Base-by-base conservation (phyloP, 495 filamentous ascomycete species). In the Pyronema omphalodes region DNA sequence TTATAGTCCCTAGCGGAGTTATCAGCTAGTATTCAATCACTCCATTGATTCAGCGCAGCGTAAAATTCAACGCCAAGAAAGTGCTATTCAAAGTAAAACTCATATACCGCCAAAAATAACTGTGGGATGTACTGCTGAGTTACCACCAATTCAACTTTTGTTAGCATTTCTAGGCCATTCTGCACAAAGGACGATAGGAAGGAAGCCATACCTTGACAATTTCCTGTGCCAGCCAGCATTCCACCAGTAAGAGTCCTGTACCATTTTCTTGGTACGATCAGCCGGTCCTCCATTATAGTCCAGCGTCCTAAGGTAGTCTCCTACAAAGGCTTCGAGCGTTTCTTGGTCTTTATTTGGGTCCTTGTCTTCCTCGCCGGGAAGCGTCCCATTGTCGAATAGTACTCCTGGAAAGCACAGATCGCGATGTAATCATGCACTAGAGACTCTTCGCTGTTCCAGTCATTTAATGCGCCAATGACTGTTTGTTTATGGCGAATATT, bases 41-140 rank as follows among this genome's bases (percentile, higher is more conserved):
- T n/a, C n/a, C n/a, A n/a, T n/a, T n/a, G n/a, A n/a, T n/a, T n/a
- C n/a, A n/a, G n/a, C n/a, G n/a, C n/a, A n/a, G n/a, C n/a, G n/a
- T n/a, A n/a, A n/a, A n/a, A n/a, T n/a, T n/a, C n/a, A n/a, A n/a
- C n/a, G n/a, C n/a, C n/a, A n/a, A n/a, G n/a, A 29, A 29, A 29
- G 1, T 29, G 23, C 23, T 29, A 5, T 29, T 29, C 5, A 29
- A 29, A 29, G 2, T 60, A 66, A 17, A 66, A 51, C 23, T 62
- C 57, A 58, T 86, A 76, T 57, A 93, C 83, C 64, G 81, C 79
- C 88, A 64, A 93, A 94, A 53, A 96, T 72, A 66, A 86, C 89
- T 7, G 84, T 89, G 91, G 91, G 9, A 94, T 76, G 71, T 99
- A 99, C 73, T 99, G 91, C 67, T 86, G 80, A 47, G 91, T 99